Base-by-base conservation (phyloP, 2,329 filamentous ascomycete species). In the Lasiodiplodia citricola region DNA sequence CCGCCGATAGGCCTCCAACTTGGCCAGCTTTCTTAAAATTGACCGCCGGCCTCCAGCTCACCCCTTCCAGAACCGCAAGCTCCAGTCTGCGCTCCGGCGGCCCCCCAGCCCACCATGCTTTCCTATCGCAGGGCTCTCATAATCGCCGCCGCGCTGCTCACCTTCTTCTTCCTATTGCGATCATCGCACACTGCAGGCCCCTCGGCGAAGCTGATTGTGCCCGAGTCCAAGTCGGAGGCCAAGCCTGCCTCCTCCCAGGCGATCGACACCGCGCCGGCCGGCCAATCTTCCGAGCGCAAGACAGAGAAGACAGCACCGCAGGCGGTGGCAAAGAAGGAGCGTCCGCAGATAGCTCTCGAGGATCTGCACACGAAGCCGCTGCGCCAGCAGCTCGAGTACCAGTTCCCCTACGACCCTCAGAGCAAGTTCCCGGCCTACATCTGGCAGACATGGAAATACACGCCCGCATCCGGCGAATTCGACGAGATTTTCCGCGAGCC, bases 401-500 rank as follows among this genome's bases (percentile, higher is more conserved):
- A 96, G 74, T 98, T 96, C 80, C 93, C 94, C 23, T 99, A 98
- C 85, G 92, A 97, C 76, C 86, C 95, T 71, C 89, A 94, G 76
- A 81, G 86, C 74, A 97, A 95, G 80, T 98, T 98, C 80, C 96
- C 96, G 3, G 94, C 94, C 68, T 98, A 97, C 84, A 96, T 99
- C 77, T 99, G 96, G 96, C 96, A 99, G 85, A 99, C 96, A 16
- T 99, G 96, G 96, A 97, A 96, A 80, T 91, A 89, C 76, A 92
- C 89, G 0, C 94, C 95, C 0, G 87, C 90, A 1, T 91, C 93
- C 25, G 85, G 88, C 63, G 86, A 92, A 70, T 99, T 99, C 77
- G 82, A 81, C 13, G 88, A 91, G 71, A 82, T 85, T 23, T 94
- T 97, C 77, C 90, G 94, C 70, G 89, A 92, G 57, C 87, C 93